Base-by-base conservation (phyloP, 768 basidiomycete genomes). In the Nevesoporus exiguus region DNA sequence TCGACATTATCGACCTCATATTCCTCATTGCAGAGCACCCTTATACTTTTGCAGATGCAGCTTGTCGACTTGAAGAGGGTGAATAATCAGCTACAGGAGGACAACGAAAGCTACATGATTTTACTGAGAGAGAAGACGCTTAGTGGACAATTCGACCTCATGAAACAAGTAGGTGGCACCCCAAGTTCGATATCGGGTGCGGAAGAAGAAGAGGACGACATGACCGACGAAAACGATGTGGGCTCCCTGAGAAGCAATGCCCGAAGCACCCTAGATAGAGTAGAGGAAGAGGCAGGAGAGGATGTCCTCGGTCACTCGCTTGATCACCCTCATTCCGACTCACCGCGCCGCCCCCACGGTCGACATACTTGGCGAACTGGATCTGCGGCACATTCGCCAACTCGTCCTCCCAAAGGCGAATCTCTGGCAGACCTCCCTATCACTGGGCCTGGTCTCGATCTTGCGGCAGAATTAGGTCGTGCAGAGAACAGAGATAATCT, bases 91-190 rank as follows among this genome's bases (percentile, higher is more conserved):
- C 70, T 93, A 37, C 92, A 94, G 71, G 94, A 98, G 70, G 95
- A 98, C 62, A 99, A 98, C 69, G 94, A 97, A 72, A 90, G 90
- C 47, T 99, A 93, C 74, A 93, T 96, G 81, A 91, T 95, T 57
- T 79, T 99, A 36, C 74, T 98, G 24, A 79, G 91, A 57, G 95
- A 98, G 73, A 86, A 83, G 75, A 98, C 97, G 0, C 71, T 98
- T 41, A 93, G 80, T 59, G 96, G 96, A 5, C 88, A 90, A 62
- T 91, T 89, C 67, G 86, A 92, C 67, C 74, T 90, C 57, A 75
- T 85, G 67, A 83, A 77, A 61, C 83, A 86, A 69, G 84, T 88
- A 31, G 82, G 81, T 39, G 80, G 74, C 41, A 72, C 70, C 47
- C 67, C 66, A n/a, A 69, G 70, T 19, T 71, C 66, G 37, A 69